Evolutionary conservation across 257 asterid genomes (phyloP), one percentile per base, ranked within the genome.

Genomic region (Salvia miltiorrhiza): DNA sequence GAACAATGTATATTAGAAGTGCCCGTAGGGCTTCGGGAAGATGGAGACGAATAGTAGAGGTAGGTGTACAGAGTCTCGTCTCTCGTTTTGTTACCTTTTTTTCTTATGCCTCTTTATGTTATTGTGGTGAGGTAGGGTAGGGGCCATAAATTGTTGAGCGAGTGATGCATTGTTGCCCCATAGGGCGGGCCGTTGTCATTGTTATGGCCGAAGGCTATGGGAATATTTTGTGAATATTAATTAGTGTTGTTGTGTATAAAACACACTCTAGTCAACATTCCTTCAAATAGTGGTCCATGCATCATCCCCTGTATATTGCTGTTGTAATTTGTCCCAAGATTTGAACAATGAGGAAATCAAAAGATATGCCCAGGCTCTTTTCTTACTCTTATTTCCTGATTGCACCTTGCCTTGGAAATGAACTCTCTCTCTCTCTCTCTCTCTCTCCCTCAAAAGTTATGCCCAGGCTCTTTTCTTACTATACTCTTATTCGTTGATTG

Each of bases 121-220:
- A 69, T 57, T 45, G 63, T 70, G 76, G 77, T 65, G 71, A 58
- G 63, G 69, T 52, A 78, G 92, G 63, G 69, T 48, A 78, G 92
- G 84, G 84, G 80, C 78, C 66, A 64, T 63, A 66, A 50, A 80
- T 65, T 83, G 76, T 78, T 74, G n/a, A n/a, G n/a, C n/a, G n/a
- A 47, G 67, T 60, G 71, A 2, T 72, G 78, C 60, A 77, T 77
- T 66, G 59, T 76, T 52, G 60, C 79, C 77, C 75, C 58, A 76
- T 74, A 79, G 88, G 84, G 64, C 81, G 88, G 84, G 64, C 81
- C 68, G 87, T 73, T 82, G 39, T 78, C 74, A 81, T 83, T 82
- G 81, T 81, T 84, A 71, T 81, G 86, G 96, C 95, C 89, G 41
- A 87, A 87, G 95, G 95, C 93, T 85, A 86, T 81, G 80, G 80